A percentile compares a stretch with the other conserved stretches of the same genome.
Conservation (phyloP, 495 filamentous ascomycete genomes). For the Penicillium atrosanguineum region DNA sequence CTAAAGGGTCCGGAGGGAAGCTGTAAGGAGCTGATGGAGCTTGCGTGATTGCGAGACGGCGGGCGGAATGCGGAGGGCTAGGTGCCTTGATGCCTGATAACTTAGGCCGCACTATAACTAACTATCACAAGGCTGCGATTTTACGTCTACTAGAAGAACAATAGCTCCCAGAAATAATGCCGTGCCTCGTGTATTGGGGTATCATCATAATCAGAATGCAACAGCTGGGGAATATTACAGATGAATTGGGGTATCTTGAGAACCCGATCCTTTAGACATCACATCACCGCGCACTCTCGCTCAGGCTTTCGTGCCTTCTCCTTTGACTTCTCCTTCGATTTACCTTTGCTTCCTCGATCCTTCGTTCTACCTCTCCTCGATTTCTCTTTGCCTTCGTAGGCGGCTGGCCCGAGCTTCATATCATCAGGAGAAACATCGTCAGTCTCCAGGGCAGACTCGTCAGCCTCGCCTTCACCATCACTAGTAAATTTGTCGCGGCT, state of each 20-base stretch:
- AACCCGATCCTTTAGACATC: conserved; percentile 10
- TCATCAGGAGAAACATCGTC: conserved; percentile 24
- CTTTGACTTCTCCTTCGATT: conserved; percentile 41
- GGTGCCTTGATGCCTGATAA: conserved; percentile 17
- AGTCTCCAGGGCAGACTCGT: conserved; percentile 30
- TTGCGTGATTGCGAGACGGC: conserved; percentile 16
- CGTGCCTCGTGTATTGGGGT: conserved; percentile 21
- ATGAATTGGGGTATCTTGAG: conserved; percentile 18
- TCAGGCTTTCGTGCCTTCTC: conserved; percentile 57
- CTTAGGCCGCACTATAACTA: too few relatives aligned
- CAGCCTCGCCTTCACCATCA: conserved; percentile 32
- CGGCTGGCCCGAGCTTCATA: conserved; percentile 22
- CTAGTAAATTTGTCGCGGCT: conserved; percentile 42
- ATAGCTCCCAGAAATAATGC: not conserved
- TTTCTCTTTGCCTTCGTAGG: conserved; percentile 31
- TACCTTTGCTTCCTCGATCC: conserved; percentile 24
- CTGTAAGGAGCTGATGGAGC: conserved; percentile 8
- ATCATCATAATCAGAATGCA: conserved; percentile 21
- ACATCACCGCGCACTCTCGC: conserved; percentile 68
- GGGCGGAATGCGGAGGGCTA: conserved; percentile 20
- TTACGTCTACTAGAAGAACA: not conserved
- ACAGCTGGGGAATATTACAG: conserved; percentile 38
- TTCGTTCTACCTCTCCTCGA: conserved; percentile 28
- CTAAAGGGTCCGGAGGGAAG: conserved; percentile 4
- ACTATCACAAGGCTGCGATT: too few relatives aligned